Evolutionary conservation across 2,329 filamentous ascomycete species (phyloP), one percentile per base, ranked within the genome.

Genomic region (Celoporthe dispersa): DNA sequence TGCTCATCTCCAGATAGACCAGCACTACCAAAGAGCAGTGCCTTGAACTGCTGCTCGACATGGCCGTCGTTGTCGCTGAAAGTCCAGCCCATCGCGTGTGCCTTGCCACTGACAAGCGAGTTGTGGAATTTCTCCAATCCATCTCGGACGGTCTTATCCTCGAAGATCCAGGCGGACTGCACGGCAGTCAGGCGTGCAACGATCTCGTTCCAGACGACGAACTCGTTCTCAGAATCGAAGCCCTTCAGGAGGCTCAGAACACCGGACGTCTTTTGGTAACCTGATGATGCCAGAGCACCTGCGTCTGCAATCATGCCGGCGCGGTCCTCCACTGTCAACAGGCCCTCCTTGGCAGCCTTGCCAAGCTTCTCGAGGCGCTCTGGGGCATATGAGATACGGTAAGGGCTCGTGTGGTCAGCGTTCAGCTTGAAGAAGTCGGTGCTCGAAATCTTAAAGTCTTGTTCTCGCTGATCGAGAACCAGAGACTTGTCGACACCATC

Each of bases 341-440:
- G 86, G 5, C 92, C 93, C 62, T 90, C 82, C 81, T 92, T 96
- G 62, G 94, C 95, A 68, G 94, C 93, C 77, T 94, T 84, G 35
- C 95, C 95, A 51, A 98, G 90, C 84, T 97, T 97, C 75, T 90
- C 86, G 60, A 98, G 87, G 48, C 95, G 91, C 76, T 93, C 91
- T 1, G 94, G 91, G 2, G 90, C 86, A 83, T 98, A 98, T 0
- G 91, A 93, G 0, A 94, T 98, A 71, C 95, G 90, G 84, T 97
- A 98, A 73, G 98, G 91, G 74, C 93, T 93, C 31, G 94, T 94
- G 80, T 98, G 95, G 78, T 98, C 94, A 22, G 95, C 94, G 78
- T 98, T 98, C 72, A 98, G 84, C 86, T 98, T 98, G 89, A 92
- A 98, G 83, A 98, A 98, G 76, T 97, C 93, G 66, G 91, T 83